Percentiles rank a stretch among this genome's conserved stretches.
These are phyloP conservation scores for Mycoemilia scoparia DNA, from an alignment of 192 early-diverging fungal species.

Conservation along the genomic window DNA sequence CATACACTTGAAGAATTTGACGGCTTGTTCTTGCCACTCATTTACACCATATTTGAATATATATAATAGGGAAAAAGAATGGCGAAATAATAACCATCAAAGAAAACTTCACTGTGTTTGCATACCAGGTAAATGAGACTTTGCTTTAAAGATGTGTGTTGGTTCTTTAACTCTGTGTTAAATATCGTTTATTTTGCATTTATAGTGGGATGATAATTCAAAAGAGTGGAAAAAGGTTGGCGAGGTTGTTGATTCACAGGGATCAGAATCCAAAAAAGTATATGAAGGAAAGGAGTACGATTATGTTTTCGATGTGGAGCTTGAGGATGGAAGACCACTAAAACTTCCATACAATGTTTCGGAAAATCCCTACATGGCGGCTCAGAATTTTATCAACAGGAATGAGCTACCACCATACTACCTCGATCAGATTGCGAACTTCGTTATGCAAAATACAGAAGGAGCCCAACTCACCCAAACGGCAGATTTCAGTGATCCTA, in stretches of 20 bases:
- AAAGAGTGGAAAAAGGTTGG: slow-evolving; percentile 75
- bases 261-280: slow-evolving; percentile 51
- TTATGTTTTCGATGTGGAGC: slow-evolving; percentile 94
- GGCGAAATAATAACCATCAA: slow-evolving; percentile 83
- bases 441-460: slow-evolving; percentile 74
- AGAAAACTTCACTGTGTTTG: slow-evolving; percentile 51
- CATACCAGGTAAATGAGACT: too few relatives aligned
- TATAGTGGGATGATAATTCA: slow-evolving; percentile 48
- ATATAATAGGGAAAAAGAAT: too few relatives aligned
- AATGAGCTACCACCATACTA: slow-evolving; percentile 68
- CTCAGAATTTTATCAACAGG: slow-evolving; percentile 71
- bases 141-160: too few relatives aligned
- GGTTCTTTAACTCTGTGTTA: neutral
- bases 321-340: slow-evolving; percentile 58
- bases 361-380: slow-evolving; percentile 85
- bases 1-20: slow-evolving; percentile 1
- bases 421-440: slow-evolving; percentile 85
- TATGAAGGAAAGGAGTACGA: slow-evolving; percentile 86
- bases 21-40: neutral
- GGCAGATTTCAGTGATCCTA: slow-evolving; percentile 26
- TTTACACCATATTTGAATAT: neutral
- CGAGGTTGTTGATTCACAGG: slow-evolving; percentile 80
- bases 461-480: slow-evolving; percentile 27
- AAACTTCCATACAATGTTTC: slow-evolving; percentile 87
- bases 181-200: neutral